Conservation (phyloP, 768 basidiomycete genomes). For the Lentinula aciculospora region DNA sequence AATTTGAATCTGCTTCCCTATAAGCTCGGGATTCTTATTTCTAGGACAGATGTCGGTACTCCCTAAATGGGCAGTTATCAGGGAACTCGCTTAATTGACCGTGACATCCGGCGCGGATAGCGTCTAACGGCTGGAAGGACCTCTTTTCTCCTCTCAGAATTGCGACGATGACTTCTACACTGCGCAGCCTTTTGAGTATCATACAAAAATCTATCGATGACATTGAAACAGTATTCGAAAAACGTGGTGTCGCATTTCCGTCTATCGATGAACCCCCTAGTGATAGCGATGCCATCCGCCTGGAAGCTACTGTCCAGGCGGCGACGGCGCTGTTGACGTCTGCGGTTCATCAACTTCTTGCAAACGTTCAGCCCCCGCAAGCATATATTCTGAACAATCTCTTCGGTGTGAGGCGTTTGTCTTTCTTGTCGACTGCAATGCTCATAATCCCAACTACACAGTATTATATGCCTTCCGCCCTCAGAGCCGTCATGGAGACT, state of each 20-base stretch:
- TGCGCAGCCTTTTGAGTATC: background rate
- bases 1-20: no score
- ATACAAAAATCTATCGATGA: conserved; percentile 3
- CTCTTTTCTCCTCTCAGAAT: background rate
- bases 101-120: no score
- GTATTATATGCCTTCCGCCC: conserved; percentile 15
- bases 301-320: background rate
- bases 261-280: background rate
- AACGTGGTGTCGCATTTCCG: background rate
- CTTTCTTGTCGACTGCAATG: background rate
- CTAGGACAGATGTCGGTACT: no score
- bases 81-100: no score
- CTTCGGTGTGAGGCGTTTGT: conserved; percentile 1
- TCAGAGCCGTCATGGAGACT: conserved; percentile 12
- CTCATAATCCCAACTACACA: background rate
- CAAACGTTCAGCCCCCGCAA: background rate
- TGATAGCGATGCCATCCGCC: background rate
- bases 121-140: no score
- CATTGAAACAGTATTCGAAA: background rate
- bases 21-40: no score
- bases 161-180: background rate
- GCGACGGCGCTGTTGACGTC: background rate
- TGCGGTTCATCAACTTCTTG: conserved; percentile 1
- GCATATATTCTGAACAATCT: conserved; percentile 2
- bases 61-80: no score